Evolutionary conservation across 805 yeast genomes (phyloP).

Genomic region (Middelhovenomyces tepae): DNA sequence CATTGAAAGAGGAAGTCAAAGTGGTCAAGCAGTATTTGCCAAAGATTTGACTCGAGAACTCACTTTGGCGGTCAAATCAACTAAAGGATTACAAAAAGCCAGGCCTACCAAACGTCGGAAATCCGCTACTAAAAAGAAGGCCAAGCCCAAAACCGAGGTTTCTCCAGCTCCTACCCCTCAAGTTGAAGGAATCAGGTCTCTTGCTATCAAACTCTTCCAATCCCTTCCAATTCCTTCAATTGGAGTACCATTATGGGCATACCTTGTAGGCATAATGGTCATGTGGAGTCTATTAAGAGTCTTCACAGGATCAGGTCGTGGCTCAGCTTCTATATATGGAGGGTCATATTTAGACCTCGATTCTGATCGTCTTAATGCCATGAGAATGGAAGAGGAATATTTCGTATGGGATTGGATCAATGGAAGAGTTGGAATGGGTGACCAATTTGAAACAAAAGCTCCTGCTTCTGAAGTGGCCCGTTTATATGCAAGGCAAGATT

Average conservation of each 20-base stretch:
- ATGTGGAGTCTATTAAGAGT: slow-evolving; percentile 1
- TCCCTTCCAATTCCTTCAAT: slow-evolving; percentile 6
- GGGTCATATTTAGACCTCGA: slow-evolving; percentile 15
- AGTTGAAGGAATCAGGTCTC: slow-evolving; percentile 6
- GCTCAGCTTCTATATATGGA: slow-evolving; percentile 1
- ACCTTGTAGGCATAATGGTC: slow-evolving; percentile 1
- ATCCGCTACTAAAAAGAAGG: slow-evolving; percentile 5
- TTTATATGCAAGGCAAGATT: slow-evolving; percentile 33
- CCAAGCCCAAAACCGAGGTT: slow-evolving; percentile 8
- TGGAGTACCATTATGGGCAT: slow-evolving; percentile 11
- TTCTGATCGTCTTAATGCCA: slow-evolving; percentile 16
- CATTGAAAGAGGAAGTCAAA: slow-evolving; percentile 73
- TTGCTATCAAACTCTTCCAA: slow-evolving; percentile 3
- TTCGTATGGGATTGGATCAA: slow-evolving; percentile 70
- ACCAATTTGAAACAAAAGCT: slow-evolving; percentile 31
- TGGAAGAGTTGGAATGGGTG: slow-evolving; percentile 28
- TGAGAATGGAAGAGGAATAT: slow-evolving; percentile 42
- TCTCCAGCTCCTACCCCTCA: slow-evolving; percentile 2
- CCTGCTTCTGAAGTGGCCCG: slow-evolving; percentile 16
- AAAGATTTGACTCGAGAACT: slow-evolving; percentile 30
- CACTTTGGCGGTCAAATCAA: slow-evolving; percentile 1
- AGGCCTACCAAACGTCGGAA: slow-evolving; percentile 7
- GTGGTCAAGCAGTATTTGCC: slow-evolving; percentile 68
- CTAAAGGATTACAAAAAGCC: slow-evolving; percentile 11
- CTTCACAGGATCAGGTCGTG: slow-evolving; percentile 6